phyloP scores from a whole-genome alignment of 352 stramenopile species.

The Elongisporangium anandrum region DNA sequence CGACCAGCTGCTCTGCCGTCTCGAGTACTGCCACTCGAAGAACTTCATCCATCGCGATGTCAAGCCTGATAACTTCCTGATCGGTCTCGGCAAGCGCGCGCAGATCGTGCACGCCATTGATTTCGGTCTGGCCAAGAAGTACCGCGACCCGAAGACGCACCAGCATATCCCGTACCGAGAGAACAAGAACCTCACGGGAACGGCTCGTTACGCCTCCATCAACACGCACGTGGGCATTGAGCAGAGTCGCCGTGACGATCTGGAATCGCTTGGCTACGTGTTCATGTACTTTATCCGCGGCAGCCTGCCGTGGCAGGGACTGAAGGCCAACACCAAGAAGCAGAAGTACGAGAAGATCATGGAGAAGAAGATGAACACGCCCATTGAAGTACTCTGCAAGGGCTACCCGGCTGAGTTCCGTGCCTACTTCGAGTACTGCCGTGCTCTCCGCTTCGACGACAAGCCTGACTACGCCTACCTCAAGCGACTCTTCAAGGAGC shows the following conservation, averaged over 20 bases:
- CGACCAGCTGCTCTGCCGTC: constrained; percentile 78
- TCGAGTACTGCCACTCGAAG: constrained; percentile 88
- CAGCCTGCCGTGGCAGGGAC: constrained; percentile 96
- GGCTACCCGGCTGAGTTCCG: constrained; percentile 96
- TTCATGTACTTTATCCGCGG: constrained; percentile 95
- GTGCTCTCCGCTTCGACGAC: constrained; percentile 82
- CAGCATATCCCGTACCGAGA: constrained; percentile 90
- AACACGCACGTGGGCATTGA: constrained; percentile 99
- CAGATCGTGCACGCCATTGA: constrained; percentile 87
- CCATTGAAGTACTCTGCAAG: constrained; percentile 91
- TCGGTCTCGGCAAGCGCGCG: constrained; percentile 83
- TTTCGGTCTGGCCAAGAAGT: constrained; percentile 90
- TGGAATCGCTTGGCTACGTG: constrained; percentile 96
- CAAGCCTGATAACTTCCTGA: constrained; percentile 90
- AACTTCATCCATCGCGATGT: constrained; percentile 90
- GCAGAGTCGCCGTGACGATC: constrained; percentile 96
- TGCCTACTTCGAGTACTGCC: constrained; percentile 95
- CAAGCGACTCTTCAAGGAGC: constrained; percentile 98
- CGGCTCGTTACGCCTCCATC: constrained; percentile 97
- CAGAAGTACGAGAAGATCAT: constrained; percentile 99
- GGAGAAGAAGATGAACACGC: constrained; percentile 98
- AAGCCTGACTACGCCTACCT: constrained; percentile 88
- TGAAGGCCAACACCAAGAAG: constrained; percentile 95
- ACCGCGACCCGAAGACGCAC: constrained; percentile 85
- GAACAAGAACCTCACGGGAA: constrained; percentile 93